Conservation (phyloP, 176 grass and related monocot genomes). For the Phyllostachys edulis region DNA sequence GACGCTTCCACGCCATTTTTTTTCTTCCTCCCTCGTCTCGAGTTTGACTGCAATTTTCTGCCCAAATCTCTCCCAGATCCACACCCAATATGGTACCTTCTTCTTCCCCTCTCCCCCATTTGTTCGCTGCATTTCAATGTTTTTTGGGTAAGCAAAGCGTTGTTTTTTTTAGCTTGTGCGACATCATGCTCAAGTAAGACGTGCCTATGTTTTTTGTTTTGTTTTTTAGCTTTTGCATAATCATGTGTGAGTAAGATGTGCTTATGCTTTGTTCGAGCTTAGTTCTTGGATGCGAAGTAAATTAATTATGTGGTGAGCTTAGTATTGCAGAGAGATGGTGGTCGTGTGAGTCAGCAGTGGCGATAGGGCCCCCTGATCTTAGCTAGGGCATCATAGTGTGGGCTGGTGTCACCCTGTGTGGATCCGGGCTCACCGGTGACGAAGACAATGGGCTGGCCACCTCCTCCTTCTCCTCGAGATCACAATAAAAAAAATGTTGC, state of each 20-base stretch:
- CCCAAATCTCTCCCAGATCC: neutral
- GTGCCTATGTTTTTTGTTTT: neutral
- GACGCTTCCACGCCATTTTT: conserved; percentile 11
- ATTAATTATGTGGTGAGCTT: neutral
- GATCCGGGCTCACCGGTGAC: no score
- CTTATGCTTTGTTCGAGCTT: no score
- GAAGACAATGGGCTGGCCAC: no score
- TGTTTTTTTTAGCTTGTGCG: neutral
- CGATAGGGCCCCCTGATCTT: no score
- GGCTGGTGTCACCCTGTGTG: no score
- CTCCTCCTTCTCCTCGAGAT: no score
- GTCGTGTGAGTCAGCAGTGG: neutral
- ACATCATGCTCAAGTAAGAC: neutral
- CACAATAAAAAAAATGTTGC: no score
- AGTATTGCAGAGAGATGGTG: neutral
- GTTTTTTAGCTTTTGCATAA: neutral
- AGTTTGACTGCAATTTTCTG: neutral
- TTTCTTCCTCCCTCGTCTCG: neutral
- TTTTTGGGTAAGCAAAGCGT: neutral
- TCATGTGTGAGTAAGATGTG: neutral
- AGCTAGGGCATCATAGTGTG: no score
- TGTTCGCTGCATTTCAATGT: neutral
- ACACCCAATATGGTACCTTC: conserved; percentile 30
- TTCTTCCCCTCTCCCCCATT: neutral
- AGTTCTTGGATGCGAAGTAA: neutral